These are phyloP conservation scores for Ophiocordyceps sinensis DNA, from an alignment of 2,329 filamentous ascomycete genomes.

Conservation along the genomic window DNA sequence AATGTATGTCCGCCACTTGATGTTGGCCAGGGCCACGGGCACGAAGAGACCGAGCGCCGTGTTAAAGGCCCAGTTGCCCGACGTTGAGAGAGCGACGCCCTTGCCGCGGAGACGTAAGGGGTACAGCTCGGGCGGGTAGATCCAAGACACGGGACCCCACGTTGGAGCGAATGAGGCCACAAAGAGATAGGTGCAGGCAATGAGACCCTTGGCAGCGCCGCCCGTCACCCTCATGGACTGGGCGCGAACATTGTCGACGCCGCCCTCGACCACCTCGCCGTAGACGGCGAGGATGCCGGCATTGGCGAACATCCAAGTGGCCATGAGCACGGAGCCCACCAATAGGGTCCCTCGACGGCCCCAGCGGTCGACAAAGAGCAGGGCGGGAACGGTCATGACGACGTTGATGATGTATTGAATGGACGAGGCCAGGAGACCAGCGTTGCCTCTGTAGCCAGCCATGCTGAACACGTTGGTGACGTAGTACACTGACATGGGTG, in stretches of 20 bases:
- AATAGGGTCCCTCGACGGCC: slow-evolving; percentile 58
- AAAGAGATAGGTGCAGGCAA: slow-evolving; percentile 52
- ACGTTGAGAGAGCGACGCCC: slow-evolving; percentile 36
- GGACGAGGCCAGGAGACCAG: slow-evolving; percentile 37
- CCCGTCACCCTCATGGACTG: slow-evolving; percentile 32
- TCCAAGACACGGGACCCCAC: slow-evolving; percentile 35
- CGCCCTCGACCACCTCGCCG: slow-evolving; percentile 25
- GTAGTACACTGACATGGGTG: slow-evolving; percentile 38
- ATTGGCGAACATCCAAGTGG: slow-evolving; percentile 40
- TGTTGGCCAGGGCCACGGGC: slow-evolving; percentile 21
- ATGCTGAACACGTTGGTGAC: slow-evolving; percentile 30
- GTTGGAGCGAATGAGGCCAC: slow-evolving; percentile 34
- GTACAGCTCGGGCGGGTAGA: slow-evolving; percentile 44
- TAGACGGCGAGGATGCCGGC: slow-evolving; percentile 35
- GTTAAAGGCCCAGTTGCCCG: slow-evolving; percentile 27
- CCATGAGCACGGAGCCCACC: slow-evolving; percentile 52
- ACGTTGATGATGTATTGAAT: slow-evolving; percentile 63
- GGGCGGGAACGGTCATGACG: slow-evolving; percentile 59
- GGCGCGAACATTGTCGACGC: slow-evolving; percentile 28
- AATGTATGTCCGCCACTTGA: slow-evolving; percentile 36
- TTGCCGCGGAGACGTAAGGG: slow-evolving; percentile 35
- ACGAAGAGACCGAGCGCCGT: slow-evolving; percentile 24
- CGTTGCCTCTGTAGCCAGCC: slow-evolving; percentile 26
- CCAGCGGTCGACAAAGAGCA: slow-evolving; percentile 62
- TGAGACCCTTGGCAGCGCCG: slow-evolving; percentile 43